These are phyloP conservation scores for Golubevia pallescens DNA, from an alignment of 1,284 basidiomycete species.

Conservation along the genomic window DNA sequence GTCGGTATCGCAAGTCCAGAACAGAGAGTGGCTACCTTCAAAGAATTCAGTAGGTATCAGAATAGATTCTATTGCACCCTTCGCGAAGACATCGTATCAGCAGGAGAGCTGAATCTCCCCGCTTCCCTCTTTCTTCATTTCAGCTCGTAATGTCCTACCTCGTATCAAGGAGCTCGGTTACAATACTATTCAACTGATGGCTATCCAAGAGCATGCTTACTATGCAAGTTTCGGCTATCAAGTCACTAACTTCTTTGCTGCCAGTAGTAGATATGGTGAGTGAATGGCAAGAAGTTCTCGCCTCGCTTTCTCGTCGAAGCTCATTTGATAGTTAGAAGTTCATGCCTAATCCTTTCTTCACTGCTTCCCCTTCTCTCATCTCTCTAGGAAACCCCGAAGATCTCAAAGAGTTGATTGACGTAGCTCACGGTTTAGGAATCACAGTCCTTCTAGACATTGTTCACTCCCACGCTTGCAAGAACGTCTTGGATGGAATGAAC, in stretches of 20 bases:
- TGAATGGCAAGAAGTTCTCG: no score
- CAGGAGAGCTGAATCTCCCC: no score
- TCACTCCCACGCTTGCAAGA: conserved; percentile 98
- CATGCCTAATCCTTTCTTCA: neutral
- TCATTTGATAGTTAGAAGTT: no score
- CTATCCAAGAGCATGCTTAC: conserved; percentile 95
- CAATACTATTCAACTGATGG: conserved; percentile 86
- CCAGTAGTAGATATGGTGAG: conserved; percentile 82
- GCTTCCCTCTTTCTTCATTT: neutral
- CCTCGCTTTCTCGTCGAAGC: no score
- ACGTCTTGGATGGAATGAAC: conserved; percentile 92
- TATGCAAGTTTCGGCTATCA: conserved; percentile 99
- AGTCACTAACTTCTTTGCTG: conserved; percentile 96
- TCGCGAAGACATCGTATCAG: no score
- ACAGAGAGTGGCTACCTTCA: conserved; percentile 86
- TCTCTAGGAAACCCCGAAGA: conserved; percentile 75
- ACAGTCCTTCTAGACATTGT: conserved; percentile 94
- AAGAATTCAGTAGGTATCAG: conserved; percentile 77
- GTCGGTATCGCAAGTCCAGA: conserved; percentile 94
- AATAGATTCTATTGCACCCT: no score
- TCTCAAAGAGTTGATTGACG: conserved; percentile 91
- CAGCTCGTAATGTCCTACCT: conserved; percentile 76
- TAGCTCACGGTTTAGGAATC: conserved; percentile 88
- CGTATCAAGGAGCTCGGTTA: conserved; percentile 90
- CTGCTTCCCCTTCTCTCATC: neutral